Conservation (phyloP, 2,329 filamentous ascomycete genomes). For the Trichoderma breve region DNA sequence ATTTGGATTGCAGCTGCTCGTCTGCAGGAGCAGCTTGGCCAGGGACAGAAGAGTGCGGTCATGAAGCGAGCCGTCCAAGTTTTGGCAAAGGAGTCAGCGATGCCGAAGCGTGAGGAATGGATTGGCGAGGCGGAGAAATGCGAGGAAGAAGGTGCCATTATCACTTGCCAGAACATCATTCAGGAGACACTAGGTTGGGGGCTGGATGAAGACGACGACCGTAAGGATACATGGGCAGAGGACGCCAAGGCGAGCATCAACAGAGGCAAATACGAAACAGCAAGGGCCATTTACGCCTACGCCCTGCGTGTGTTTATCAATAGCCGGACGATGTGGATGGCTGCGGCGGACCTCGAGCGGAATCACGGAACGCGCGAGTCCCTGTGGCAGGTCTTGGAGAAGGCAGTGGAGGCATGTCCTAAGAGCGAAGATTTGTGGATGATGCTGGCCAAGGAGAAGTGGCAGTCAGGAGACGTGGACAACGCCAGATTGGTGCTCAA, state of each 20-base stretch:
- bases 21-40: constrained; percentile 83
- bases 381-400: constrained; percentile 82
- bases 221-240: constrained; percentile 93
- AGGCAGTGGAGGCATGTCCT: constrained; percentile 90
- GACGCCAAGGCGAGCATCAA: constrained; percentile 82
- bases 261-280: constrained; percentile 82
- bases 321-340: constrained; percentile 84
- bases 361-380: constrained; percentile 82
- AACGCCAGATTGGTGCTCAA: constrained; percentile 83
- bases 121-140: constrained; percentile 92
- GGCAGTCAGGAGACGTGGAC: constrained; percentile 83
- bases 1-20: constrained; percentile 95
- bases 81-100: constrained; percentile 85
- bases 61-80: constrained; percentile 93
- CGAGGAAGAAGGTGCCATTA: constrained; percentile 82
- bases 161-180: constrained; percentile 87
- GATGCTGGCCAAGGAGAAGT: constrained; percentile 92
- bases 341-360: constrained; percentile 86
- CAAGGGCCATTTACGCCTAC: constrained; percentile 89
- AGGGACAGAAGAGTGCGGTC: constrained; percentile 76
- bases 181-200: constrained; percentile 90
- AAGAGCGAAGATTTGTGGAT: constrained; percentile 92
- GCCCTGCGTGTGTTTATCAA: constrained; percentile 85
- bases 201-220: constrained; percentile 92
- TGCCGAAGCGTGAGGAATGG: constrained; percentile 98